These are phyloP conservation scores for Xanthoceras sorbifolium DNA, from an alignment of 345 rosid genomes.

Conservation along the genomic window DNA sequence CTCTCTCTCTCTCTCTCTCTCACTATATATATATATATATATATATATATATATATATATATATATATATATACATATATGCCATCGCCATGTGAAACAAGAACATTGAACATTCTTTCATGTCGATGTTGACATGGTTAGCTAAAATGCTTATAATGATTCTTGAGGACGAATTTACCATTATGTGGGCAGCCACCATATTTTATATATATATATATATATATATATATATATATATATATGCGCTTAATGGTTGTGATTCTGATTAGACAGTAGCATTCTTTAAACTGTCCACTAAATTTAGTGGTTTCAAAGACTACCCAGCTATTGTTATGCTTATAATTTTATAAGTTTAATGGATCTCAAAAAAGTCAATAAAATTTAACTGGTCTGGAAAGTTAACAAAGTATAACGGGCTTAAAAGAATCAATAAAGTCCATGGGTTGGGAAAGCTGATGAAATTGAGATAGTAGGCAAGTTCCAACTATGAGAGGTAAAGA, in stretches of 20 bases:
- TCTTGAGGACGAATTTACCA: slow-evolving; percentile 16
- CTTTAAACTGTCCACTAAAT: slow-evolving; percentile 8
- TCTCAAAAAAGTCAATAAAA: too few species aligned
- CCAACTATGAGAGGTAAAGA: too few species aligned
- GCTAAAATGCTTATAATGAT: slow-evolving; percentile 35
- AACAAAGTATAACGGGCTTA: too few species aligned
- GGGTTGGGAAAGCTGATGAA: too few species aligned
- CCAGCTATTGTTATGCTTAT: too few species aligned
- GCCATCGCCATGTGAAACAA: slow-evolving; percentile 24
- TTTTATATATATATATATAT: not conserved
- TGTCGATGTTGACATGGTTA: slow-evolving; percentile 22
- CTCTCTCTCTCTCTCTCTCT: too few species aligned
- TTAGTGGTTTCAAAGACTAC: slow-evolving; percentile 9
- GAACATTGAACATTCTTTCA: slow-evolving; percentile 34
- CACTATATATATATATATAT: too few species aligned
- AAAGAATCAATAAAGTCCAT: too few species aligned
- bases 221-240: not conserved
- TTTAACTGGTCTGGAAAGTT: too few species aligned
- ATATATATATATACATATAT: not conserved
- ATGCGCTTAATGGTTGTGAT: not conserved
- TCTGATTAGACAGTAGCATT: slow-evolving; percentile 21
- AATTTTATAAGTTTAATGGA: too few species aligned
- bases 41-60: too few species aligned
- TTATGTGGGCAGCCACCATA: slow-evolving; percentile 25
- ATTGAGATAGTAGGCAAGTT: too few species aligned